These are phyloP conservation scores for Emergomyces africanus DNA, from an alignment of 2,329 filamentous ascomycete genomes.

Conservation along the genomic window DNA sequence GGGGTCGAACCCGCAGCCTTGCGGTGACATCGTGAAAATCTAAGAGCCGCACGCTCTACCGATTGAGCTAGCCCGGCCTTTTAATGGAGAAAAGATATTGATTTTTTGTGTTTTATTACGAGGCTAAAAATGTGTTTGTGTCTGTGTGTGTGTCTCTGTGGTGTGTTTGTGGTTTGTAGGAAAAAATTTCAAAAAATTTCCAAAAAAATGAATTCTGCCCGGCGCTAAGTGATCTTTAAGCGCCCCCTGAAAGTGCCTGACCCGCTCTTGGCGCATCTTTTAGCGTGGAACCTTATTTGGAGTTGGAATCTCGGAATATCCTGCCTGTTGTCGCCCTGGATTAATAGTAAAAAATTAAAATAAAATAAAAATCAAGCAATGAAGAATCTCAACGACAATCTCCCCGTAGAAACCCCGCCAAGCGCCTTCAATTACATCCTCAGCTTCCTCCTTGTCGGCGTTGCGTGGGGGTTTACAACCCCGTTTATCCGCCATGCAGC, in stretches of 20 bases:
- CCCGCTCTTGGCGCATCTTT: neutral
- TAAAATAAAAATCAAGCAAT: neutral
- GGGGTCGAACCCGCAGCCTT: slow-evolving; percentile 32
- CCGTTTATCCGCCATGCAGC: slow-evolving; percentile 85
- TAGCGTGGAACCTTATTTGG: neutral
- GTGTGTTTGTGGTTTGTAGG: too few relatives aligned
- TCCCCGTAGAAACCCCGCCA: slow-evolving; percentile 18
- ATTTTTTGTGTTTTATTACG: too few relatives aligned
- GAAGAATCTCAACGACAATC: neutral
- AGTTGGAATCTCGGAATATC: too few relatives aligned
- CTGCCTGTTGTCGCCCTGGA: too few relatives aligned
- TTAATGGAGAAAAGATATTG: too few relatives aligned
- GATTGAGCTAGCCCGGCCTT: slow-evolving; percentile 39
- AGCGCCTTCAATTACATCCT: slow-evolving; percentile 63
- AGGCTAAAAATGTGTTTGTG: too few relatives aligned
- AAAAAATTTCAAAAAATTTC: too few relatives aligned
- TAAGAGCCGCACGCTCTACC: slow-evolving; percentile 40
- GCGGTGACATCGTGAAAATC: slow-evolving; percentile 15
- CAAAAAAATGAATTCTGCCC: too few relatives aligned
- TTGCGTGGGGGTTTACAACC: slow-evolving; percentile 88
- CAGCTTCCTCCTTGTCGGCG: slow-evolving; percentile 78
- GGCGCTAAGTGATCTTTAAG: neutral
- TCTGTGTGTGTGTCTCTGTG: too few relatives aligned
- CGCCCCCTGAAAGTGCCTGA: neutral
- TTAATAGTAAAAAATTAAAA: neutral